Base-by-base conservation (phyloP, 176 grass and related monocot species). In the Rhynchospora tenuis region DNA sequence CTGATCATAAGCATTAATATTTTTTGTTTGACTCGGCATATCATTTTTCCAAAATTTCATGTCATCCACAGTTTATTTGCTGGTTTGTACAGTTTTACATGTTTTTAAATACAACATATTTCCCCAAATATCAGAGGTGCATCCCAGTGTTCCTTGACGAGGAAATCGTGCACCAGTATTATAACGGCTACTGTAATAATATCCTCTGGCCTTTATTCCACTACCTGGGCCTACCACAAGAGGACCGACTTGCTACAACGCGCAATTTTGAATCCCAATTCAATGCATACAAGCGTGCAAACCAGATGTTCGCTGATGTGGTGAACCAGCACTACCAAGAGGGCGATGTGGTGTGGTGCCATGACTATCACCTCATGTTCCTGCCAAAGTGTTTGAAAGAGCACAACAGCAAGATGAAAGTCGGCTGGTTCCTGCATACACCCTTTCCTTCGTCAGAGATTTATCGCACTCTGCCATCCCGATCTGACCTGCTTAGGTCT, bases 281-380 rank as follows among this genome's bases (percentile, higher is more conserved):
- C 31, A 86, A 92, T 78, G 91, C 97, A 1, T 99, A 99, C 77
- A 99, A 99, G 77, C 89, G 97, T 20, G 97, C 97, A 1, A 99
- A 99, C 73, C 93, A 99, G 81, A 99, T 99, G 97, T 99, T 99
- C 13, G 97, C 97, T 9, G 93, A 96, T 33, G 97, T 99, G 14
- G 97, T 99, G n/a, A 96, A 92, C 85, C 72, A 92, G 89, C 93
- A 99, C 87, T 99, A 99, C 84, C 88, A 99, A 84, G 91, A 99
- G 65, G 97, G 97, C 17, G 97, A 99, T 86, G 97, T 99, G 7
- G 94, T 99, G 78, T 99, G 97, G 97, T 99, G 97, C 78, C 97
- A 99, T 74, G 97, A 99, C 83, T 99, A 99, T 84, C 97, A 99
- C 81, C 89, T 99, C 62, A 99, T 99, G 97, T 99, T 94, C 83